Percentiles rank a stretch among this genome's conserved stretches.
Evolutionary conservation across 768 basidiomycete species (phyloP).

Genomic region (Hypholoma sublateritium): DNA sequence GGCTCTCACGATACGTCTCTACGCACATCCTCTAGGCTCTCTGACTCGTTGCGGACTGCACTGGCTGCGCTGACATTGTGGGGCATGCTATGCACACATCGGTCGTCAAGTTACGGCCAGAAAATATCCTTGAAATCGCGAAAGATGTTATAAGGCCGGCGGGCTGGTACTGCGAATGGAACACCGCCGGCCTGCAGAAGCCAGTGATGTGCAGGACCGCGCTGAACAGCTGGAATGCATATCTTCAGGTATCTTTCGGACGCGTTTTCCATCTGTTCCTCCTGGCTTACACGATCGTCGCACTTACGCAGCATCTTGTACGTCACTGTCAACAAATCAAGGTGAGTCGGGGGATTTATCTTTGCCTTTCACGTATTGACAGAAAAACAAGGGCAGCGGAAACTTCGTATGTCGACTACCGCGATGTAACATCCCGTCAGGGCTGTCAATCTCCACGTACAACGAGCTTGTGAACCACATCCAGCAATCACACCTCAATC

Average conservation of each 20-base stretch:
- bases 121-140: constrained; percentile 22
- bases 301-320: constrained; percentile 14
- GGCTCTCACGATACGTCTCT: not conserved
- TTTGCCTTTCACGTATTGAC: not conserved
- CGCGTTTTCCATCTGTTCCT: not conserved
- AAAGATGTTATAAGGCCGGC: constrained; percentile 22
- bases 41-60: not conserved
- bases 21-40: not conserved
- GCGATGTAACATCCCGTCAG: constrained; percentile 20
- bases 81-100: constrained; percentile 18
- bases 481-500: constrained; percentile 24
- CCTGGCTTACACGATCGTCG: too few species aligned
- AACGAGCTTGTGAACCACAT: constrained; percentile 23
- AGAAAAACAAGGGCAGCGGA: not conserved
- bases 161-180: constrained; percentile 29
- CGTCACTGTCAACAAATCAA: constrained; percentile 13
- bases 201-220: constrained; percentile 18
- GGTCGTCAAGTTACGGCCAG: constrained; percentile 14
- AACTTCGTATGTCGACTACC: constrained; percentile 19
- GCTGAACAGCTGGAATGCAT: constrained; percentile 27
- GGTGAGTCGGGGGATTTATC: not conserved
- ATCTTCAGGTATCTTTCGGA: constrained; percentile 22
- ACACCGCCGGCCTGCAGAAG: constrained; percentile 10
- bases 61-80: not conserved
- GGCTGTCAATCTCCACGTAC: constrained; percentile 8